Evolutionary conservation across 1,139 yeast genomes (phyloP).

Genomic region (Yamadazyma blattariae): DNA sequence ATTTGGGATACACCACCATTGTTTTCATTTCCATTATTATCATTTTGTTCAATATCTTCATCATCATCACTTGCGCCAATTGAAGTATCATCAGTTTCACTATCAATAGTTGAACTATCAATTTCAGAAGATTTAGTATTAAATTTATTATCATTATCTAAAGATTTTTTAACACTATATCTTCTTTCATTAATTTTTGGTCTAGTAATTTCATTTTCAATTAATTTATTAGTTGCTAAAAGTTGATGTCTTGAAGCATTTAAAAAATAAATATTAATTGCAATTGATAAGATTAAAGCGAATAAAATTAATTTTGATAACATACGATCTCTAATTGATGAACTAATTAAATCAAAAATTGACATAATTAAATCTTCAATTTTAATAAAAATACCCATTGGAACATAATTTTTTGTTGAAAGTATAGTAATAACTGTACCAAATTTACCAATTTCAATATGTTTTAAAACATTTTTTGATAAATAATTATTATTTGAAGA

Average conservation of each 20-base stretch:
- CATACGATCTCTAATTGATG: slow-evolving; percentile 78
- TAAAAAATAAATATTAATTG: slow-evolving; percentile 79
- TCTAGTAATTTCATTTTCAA: slow-evolving; percentile 37
- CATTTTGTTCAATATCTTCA: slow-evolving; percentile 13
- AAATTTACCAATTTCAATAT: slow-evolving; percentile 38
- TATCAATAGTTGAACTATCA: slow-evolving; percentile 9
- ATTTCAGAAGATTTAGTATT: slow-evolving; percentile 3
- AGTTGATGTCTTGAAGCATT: slow-evolving; percentile 67
- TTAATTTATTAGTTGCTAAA: slow-evolving; percentile 40
- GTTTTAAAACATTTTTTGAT: slow-evolving; percentile 39
- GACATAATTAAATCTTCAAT: slow-evolving; percentile 62
- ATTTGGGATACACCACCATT: no score
- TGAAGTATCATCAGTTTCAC: slow-evolving; percentile 8
- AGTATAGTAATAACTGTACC: slow-evolving; percentile 67
- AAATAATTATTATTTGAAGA: slow-evolving; percentile 16
- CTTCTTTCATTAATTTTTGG: slow-evolving; percentile 16
- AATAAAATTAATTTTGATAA: slow-evolving; percentile 76
- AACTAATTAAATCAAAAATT: slow-evolving; percentile 56
- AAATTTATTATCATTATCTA: slow-evolving; percentile 5
- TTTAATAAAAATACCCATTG: slow-evolving; percentile 60
- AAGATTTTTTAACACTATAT: slow-evolving; percentile 3
- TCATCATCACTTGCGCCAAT: slow-evolving; percentile 12
- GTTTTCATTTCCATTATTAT: slow-evolving; percentile 20
- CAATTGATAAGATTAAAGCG: slow-evolving; percentile 71
- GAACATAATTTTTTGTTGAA: slow-evolving; percentile 67